phyloP scores from a whole-genome alignment of 306 rosid species.

The Trifolium pratense region DNA sequence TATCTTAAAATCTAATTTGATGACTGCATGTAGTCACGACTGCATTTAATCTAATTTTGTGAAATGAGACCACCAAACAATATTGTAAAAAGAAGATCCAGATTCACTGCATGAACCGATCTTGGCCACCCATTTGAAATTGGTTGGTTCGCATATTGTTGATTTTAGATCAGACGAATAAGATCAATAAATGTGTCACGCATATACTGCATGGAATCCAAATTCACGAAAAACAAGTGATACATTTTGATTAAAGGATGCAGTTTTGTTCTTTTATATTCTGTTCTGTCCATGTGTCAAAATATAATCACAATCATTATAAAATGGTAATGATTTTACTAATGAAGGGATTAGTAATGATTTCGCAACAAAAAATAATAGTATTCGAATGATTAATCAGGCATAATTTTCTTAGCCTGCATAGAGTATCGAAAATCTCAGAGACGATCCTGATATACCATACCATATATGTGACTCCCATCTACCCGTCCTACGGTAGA shows the following conservation, averaged over 20 bases:
- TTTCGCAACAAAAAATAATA: not conserved
- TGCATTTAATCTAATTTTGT: too few relatives aligned
- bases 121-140: too few relatives aligned
- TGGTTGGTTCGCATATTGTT: not conserved
- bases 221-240: too few relatives aligned
- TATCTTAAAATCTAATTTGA: too few relatives aligned
- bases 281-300: not conserved
- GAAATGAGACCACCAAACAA: not conserved
- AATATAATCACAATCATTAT: not conserved
- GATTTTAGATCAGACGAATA: not conserved
- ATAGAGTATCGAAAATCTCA: not conserved
- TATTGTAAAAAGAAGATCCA: not conserved
- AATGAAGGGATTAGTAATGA: too few relatives aligned
- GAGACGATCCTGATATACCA: not conserved
- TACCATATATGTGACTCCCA: constrained; percentile 97
- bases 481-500: constrained; percentile 82
- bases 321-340: too few relatives aligned
- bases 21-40: too few relatives aligned
- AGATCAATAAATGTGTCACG: not conserved
- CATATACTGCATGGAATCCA: too few relatives aligned
- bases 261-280: too few relatives aligned
- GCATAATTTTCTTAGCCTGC: not conserved
- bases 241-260: not conserved
- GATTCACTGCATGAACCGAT: too few relatives aligned
- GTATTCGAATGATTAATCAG: not conserved